These are phyloP conservation scores for Phascolomyces articulosus DNA, from an alignment of 371 early-diverging fungal genomes.

Conservation along the genomic window DNA sequence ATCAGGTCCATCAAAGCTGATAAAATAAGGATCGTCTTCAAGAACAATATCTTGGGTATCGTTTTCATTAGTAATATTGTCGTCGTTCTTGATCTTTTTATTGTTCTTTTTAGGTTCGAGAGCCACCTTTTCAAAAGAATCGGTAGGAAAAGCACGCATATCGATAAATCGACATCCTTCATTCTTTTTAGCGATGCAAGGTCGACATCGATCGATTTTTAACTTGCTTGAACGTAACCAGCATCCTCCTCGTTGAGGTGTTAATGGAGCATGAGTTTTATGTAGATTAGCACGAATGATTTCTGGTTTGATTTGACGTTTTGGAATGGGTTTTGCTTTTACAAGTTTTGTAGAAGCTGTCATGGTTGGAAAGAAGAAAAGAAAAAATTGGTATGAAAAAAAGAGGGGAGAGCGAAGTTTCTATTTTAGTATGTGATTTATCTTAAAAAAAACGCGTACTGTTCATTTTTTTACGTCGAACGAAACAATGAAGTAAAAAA, in stretches of 20 bases:
- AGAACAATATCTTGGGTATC: not conserved
- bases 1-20: constrained; percentile 7
- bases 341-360: not conserved
- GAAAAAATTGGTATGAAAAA: not conserved
- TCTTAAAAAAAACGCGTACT: too few relatives aligned
- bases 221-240: not conserved
- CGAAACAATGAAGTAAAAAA: not conserved
- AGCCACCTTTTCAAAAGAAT: not conserved
- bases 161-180: constrained; percentile 20
- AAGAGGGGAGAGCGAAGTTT: not conserved
- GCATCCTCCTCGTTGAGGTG: not conserved
- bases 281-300: not conserved
- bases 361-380: not conserved
- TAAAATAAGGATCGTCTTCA: constrained; percentile 11
- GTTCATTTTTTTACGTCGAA: not conserved
- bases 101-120: not conserved
- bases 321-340: not conserved
- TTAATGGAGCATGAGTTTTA: not conserved
- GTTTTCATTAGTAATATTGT: too few relatives aligned
- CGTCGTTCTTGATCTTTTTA: too few relatives aligned
- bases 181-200: constrained; percentile 13
- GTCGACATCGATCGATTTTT: constrained; percentile 9
- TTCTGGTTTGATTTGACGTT: not conserved
- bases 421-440: too few relatives aligned
- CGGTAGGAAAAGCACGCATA: constrained; percentile 9